Evolutionary conservation across 2,329 filamentous ascomycete species (phyloP), one percentile per base, ranked within the genome.

Genomic region (Diaporthe australafricana): DNA sequence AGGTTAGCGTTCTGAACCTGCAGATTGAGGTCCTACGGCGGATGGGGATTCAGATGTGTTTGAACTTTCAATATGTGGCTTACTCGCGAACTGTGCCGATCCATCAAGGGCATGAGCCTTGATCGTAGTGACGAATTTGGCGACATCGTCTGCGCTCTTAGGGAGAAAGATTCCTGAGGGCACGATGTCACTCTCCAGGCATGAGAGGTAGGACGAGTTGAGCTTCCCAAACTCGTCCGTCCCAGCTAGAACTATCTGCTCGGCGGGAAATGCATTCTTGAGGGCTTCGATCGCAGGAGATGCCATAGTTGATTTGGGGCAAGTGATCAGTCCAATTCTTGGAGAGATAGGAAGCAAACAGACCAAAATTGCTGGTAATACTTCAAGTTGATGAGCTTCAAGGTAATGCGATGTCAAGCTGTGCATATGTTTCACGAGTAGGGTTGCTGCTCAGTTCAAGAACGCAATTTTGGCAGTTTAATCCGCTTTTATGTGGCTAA

Each of bases 51-150:
- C 32, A 35, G 32, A 35, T 35, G 9, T 27, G 4, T 53, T 30
- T 27, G 6, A 3, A 30, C 20, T 55, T 14, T 32, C 50, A 22
- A 30, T 12, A 45, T 38, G 3, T 16, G 16, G 17, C 63, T 27
- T 27, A 67, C 63, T 79, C 8, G 84, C 83, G 74, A 85, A 85
- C 14, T 50, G 52, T 9, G 57, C 68, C 1, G 35, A 45, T 17
- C 63, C 63, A 45, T 67, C 35, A 8, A 70, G 25, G n/a, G 62
- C 68, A 50, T 69, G 73, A 3, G 57, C 60, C 48, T 69, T 69
- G 40, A 76, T 45, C 1, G 50, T 62, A 11, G 30, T 56, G 14
- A 76, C 60, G 47, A 76, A 75, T 20, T 42, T 53, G 35, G 73
- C 52, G 16, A 76, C 74, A 17, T 76, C 74, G 4, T 70, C 56